Evolutionary conservation across 2,329 filamentous ascomycete species (phyloP).

Genomic region (Ophiocordyceps sinensis): DNA sequence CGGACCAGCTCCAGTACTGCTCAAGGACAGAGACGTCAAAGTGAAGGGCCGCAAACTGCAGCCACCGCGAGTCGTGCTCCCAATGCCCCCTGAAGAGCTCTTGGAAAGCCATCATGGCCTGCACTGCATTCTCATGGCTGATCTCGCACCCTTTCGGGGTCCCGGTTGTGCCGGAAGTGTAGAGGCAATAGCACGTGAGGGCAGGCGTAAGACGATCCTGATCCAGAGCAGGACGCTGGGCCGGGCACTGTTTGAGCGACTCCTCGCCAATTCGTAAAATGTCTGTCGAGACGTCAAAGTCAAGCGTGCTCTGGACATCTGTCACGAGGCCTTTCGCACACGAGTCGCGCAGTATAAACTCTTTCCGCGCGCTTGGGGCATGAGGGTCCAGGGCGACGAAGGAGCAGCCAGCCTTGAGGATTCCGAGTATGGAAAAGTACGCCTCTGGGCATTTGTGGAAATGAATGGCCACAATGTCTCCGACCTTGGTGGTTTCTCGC

Average conservation of each 20-base stretch:
- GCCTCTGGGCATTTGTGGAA: constrained; percentile 80
- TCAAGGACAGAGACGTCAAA: constrained; percentile 90
- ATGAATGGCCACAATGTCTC: constrained; percentile 57
- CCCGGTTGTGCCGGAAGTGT: constrained; percentile 78
- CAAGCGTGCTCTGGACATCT: constrained; percentile 17
- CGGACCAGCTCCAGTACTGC: constrained; percentile 92
- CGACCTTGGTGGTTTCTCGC: constrained; percentile 29
- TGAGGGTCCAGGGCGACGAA: constrained; percentile 69
- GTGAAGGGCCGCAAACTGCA: constrained; percentile 89
- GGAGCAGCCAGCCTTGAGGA: constrained; percentile 68
- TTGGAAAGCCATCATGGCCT: constrained; percentile 80
- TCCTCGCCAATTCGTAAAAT: constrained; percentile 19
- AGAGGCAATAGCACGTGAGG: constrained; percentile 67
- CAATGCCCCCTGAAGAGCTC: constrained; percentile 63
- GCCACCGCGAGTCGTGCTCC: constrained; percentile 59
- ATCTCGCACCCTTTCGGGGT: constrained; percentile 80
- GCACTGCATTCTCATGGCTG: constrained; percentile 76
- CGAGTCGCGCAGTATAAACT: constrained; percentile 68
- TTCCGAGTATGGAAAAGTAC: constrained; percentile 67
- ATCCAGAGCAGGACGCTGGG: neutral
- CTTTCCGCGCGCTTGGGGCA: constrained; percentile 57
- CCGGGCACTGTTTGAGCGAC: constrained; percentile 10
- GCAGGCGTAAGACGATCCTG: neutral
- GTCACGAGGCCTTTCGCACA: constrained; percentile 48
- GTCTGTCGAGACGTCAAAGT: constrained; percentile 17